Conservation (phyloP, 2,329 filamentous ascomycete genomes). For the Cadophora luteo-olivacea region DNA sequence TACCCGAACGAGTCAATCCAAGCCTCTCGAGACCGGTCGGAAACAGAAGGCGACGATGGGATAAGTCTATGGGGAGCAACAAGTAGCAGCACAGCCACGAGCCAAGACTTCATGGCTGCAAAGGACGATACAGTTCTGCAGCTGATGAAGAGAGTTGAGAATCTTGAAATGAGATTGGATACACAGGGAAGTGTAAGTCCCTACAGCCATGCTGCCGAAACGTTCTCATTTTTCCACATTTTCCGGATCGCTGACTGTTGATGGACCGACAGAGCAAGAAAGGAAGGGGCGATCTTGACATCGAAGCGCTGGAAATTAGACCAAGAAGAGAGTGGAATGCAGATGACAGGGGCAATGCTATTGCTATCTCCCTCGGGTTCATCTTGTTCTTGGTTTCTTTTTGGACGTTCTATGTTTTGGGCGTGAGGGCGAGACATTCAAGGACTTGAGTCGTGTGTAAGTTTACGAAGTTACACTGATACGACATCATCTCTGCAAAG, state of each 20-base stretch:
- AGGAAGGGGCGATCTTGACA: not conserved
- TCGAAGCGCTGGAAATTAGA: not conserved
- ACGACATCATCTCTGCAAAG: no score
- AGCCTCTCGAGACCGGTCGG: constrained; percentile 40
- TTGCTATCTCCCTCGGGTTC: not conserved
- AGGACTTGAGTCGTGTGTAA: not conserved
- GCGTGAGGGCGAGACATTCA: not conserved
- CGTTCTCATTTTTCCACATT: no score
- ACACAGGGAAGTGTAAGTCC: not conserved
- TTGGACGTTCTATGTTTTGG: not conserved
- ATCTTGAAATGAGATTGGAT: constrained; percentile 1
- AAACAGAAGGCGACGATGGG: constrained; percentile 8
- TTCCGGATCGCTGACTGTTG: no score
- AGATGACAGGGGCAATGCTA: not conserved
- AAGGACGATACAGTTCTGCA: not conserved
- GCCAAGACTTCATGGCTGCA: not conserved
- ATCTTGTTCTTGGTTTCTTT: constrained; percentile 4
- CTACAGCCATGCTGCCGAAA: no score
- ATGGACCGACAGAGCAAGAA: not conserved
- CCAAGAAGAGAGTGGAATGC: not conserved
- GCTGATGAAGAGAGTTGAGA: constrained; percentile 5
- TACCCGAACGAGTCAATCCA: constrained; percentile 45
- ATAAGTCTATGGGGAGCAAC: constrained; percentile 17
- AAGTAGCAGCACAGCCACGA: not conserved
- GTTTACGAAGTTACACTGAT: no score